A percentile compares a stretch with the other conserved stretches of the same genome.
Conservation (phyloP, 2,329 filamentous ascomycete species). For the Pseudogymnoascus sp. region DNA sequence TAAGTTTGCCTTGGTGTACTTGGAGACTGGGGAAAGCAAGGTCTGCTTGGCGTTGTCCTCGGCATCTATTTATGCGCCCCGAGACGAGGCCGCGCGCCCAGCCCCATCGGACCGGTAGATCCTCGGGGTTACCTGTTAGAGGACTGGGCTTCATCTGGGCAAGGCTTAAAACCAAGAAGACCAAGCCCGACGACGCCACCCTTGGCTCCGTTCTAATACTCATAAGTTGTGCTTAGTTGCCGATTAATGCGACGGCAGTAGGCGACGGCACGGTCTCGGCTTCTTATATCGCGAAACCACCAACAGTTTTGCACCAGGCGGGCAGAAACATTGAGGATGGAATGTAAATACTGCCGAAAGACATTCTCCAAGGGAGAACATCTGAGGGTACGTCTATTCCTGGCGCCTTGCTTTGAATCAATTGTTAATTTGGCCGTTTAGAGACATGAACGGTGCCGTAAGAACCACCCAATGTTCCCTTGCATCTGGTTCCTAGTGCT, state of each 20-base stretch:
- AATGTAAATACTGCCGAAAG: constrained; percentile 35
- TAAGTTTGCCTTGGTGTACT: background rate
- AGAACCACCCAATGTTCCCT: constrained; percentile 22
- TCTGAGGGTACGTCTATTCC: constrained; percentile 27
- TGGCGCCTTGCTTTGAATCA: constrained; percentile 13
- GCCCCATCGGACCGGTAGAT: background rate
- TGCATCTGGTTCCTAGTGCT: background rate
- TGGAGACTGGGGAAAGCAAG: background rate
- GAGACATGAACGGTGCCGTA: constrained; percentile 39
- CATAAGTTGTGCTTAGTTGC: background rate
- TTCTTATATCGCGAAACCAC: constrained; percentile 7
- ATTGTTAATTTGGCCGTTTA: constrained; percentile 17
- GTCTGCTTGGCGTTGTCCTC: background rate
- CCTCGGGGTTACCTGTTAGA: background rate
- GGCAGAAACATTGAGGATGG: constrained; percentile 17
- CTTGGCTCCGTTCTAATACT: background rate
- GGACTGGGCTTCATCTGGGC: background rate
- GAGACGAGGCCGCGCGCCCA: background rate
- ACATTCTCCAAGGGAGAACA: constrained; percentile 37
- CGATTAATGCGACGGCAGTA: background rate
- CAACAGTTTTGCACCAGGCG: constrained; percentile 10
- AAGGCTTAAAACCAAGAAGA: constrained; percentile 4
- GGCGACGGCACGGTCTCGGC: background rate
- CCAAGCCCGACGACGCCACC: background rate
- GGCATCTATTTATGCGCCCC: background rate